These are phyloP conservation scores for Schizosaccharomyces cryophilus DNA, from an alignment of 805 yeast species.

Conservation along the genomic window DNA sequence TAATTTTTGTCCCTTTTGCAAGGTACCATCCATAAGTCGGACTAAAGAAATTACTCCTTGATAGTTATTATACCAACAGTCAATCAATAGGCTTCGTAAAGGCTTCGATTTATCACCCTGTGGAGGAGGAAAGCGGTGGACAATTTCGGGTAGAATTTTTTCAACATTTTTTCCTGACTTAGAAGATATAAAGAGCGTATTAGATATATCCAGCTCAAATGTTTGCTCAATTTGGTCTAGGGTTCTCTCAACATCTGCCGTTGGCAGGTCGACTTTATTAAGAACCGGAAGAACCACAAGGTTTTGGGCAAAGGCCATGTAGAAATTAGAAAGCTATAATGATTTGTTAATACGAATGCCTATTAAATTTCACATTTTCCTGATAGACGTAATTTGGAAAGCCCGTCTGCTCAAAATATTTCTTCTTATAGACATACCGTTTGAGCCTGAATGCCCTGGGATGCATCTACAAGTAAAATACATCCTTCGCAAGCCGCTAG, in stretches of 20 bases:
- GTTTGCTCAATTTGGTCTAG: slow-evolving; percentile 65
- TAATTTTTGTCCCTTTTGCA: slow-evolving; percentile 51
- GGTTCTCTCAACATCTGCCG: slow-evolving; percentile 60
- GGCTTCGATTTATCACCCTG: slow-evolving; percentile 28
- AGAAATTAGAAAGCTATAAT: slow-evolving; percentile 52
- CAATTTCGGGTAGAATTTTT: slow-evolving; percentile 52
- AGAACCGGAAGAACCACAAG: slow-evolving; percentile 67
- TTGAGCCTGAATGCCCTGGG: slow-evolving; percentile 93
- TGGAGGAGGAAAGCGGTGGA: slow-evolving; percentile 64
- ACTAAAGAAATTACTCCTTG: slow-evolving; percentile 75
- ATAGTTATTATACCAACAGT: slow-evolving; percentile 89
- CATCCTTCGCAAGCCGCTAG: slow-evolving; percentile 96
- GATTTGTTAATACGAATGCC: background rate
- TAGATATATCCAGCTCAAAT: slow-evolving; percentile 53
- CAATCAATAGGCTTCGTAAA: slow-evolving; percentile 60
- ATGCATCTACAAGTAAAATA: slow-evolving; percentile 66
- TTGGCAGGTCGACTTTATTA: slow-evolving; percentile 73
- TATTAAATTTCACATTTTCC: background rate
- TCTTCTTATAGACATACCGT: slow-evolving; percentile 23
- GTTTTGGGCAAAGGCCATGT: slow-evolving; percentile 66
- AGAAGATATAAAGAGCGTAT: slow-evolving; percentile 68
- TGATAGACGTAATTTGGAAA: background rate
- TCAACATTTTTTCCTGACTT: slow-evolving; percentile 71
- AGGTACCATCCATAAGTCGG: slow-evolving; percentile 58
- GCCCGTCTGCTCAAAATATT: background rate